Evolutionary conservation across 2,329 filamentous ascomycete species (phyloP).

Genomic region (Sarocladiaceae sp.): DNA sequence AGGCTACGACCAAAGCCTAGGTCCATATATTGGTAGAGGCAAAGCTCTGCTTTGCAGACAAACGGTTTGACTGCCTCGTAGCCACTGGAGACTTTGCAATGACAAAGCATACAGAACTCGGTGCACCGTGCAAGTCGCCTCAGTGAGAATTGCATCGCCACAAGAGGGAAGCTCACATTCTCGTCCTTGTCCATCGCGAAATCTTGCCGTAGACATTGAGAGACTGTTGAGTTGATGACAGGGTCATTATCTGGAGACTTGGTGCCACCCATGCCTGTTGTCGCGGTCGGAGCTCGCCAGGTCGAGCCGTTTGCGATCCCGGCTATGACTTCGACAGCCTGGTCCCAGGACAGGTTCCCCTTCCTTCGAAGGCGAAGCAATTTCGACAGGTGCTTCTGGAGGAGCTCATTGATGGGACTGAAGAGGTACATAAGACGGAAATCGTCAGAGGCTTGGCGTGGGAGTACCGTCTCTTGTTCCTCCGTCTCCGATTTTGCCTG

Average conservation of each 20-base stretch:
- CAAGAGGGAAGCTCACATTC: constrained; percentile 44
- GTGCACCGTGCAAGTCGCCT: constrained; percentile 75
- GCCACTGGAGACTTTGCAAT: constrained; percentile 56
- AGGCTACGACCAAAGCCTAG: constrained; percentile 81
- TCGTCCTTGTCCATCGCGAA: constrained; percentile 22
- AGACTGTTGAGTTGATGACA: background rate
- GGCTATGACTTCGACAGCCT: constrained; percentile 15
- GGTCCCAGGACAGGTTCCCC: constrained; percentile 47
- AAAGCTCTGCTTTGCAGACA: constrained; percentile 70
- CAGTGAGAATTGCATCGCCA: constrained; percentile 68
- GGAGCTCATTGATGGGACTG: background rate
- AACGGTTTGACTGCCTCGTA: constrained; percentile 71
- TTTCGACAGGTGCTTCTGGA: background rate
- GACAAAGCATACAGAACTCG: constrained; percentile 82
- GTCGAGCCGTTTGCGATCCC: background rate
- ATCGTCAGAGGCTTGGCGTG: too few relatives aligned
- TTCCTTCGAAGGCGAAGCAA: background rate
- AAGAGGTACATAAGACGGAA: background rate
- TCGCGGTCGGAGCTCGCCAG: background rate
- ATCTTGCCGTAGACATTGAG: constrained; percentile 19
- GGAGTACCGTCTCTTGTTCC: too few relatives aligned
- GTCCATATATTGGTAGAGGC: constrained; percentile 81
- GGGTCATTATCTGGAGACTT: constrained; percentile 7
- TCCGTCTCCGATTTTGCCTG: background rate
- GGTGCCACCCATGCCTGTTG: constrained; percentile 1